These are phyloP conservation scores for Marchantia paleacea DNA, from an alignment of 225 moss, liverwort and hornwort species.

Conservation along the genomic window DNA sequence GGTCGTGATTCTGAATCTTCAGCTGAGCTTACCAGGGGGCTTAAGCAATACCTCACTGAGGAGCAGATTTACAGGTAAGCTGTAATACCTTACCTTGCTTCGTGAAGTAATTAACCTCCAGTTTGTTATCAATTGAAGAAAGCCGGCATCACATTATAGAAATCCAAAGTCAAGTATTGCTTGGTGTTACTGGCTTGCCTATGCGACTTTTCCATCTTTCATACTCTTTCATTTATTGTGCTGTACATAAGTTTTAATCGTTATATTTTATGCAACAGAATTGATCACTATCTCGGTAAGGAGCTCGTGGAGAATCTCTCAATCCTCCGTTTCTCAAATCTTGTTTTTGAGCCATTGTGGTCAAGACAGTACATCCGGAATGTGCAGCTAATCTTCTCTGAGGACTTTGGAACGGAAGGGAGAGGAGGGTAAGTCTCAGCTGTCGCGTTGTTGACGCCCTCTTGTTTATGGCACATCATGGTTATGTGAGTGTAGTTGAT, in stretches of 20 bases:
- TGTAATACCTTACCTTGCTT: background rate
- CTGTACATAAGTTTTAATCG: background rate
- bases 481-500: background rate
- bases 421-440: slow-evolving; percentile 70
- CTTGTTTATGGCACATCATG: background rate
- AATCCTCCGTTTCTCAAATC: slow-evolving; percentile 87
- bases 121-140: too few relatives aligned
- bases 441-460: background rate
- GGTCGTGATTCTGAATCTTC: slow-evolving; percentile 89
- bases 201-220: too few relatives aligned
- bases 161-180: too few relatives aligned
- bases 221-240: too few relatives aligned
- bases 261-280: slow-evolving; percentile 44
- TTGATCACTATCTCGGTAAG: slow-evolving; percentile 94
- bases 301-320: slow-evolving; percentile 95
- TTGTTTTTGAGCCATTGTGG: slow-evolving; percentile 94
- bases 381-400: slow-evolving; percentile 89
- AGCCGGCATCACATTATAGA: too few relatives aligned
- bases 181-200: too few relatives aligned
- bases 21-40: slow-evolving; percentile 71
- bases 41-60: slow-evolving; percentile 71
- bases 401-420: slow-evolving; percentile 92
- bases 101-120: background rate
- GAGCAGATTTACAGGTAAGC: slow-evolving; percentile 93
- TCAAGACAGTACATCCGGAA: slow-evolving; percentile 92